Base-by-base conservation (phyloP, 2,329 filamentous ascomycete species). In the Cercospora sp. region DNA sequence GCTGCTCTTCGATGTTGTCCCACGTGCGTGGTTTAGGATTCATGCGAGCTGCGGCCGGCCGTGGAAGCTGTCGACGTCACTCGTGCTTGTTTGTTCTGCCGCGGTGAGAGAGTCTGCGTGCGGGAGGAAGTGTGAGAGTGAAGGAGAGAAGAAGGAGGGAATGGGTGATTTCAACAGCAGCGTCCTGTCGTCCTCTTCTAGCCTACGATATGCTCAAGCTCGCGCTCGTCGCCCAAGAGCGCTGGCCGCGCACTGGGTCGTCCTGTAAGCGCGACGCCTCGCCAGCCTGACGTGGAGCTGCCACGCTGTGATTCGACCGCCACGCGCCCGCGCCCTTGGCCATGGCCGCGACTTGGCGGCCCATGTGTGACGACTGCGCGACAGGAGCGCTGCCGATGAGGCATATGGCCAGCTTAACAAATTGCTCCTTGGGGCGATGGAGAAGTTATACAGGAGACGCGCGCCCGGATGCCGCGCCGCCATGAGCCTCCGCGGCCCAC, bases 201-300 rank as follows among this genome's bases (percentile, higher is more conserved):
- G 61, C 30, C 33, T 39, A 53, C 30, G 28, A 42, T 48, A 31
- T 64, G 53, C 61, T 53, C 13, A n/a, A 45, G 36, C 23, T 16
- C 13, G 33, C 59, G 33, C 59, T 53, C 42, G 26, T 20, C 12
- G 36, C 60, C 36, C 39, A 31, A 31, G 60, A 39, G 60, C 48
- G 48, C 57, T 64, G 62, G 62, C 20, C 31, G 20, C 31, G 28
- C 23, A 36, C 16, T 55, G 18, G 45, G 62, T 58, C 62, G 62
- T 42, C 12, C 62, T 42, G 33, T 64, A 64, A 64, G 62, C 62
- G 62, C 61, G 61, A 64, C 42, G 42, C 45, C 33, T 64, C 48
- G 48, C 61, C 48, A 28, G 30, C 48, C 42, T 64, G 61, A 57
- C 62, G 62, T 64, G 62, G 62, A 64, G 31, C 48, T 64, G 62